Percentiles rank a stretch among this genome's conserved stretches.
Evolutionary conservation across 495 filamentous ascomycete species (phyloP).

Genomic region (Parmelia sp.): DNA sequence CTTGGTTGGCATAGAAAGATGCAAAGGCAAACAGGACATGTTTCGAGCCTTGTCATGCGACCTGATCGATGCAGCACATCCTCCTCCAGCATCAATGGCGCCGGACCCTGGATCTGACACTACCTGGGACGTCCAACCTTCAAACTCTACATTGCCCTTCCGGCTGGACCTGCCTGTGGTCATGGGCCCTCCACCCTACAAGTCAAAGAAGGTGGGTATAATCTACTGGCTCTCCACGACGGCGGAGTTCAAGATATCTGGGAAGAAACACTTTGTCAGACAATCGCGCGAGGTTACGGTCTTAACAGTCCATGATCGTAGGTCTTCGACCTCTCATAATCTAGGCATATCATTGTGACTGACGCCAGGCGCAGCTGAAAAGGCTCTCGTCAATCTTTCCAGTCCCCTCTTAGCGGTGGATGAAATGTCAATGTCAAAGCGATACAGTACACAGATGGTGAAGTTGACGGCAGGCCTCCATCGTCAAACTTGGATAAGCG

Average conservation of each 20-base stretch:
- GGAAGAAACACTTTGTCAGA: conserved; percentile 38
- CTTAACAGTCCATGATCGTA: conserved; percentile 33
- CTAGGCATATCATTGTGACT: conserved; percentile 8
- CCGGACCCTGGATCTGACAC: conserved; percentile 34
- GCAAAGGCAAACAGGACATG: conserved; percentile 34
- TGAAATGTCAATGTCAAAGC: conserved; percentile 36
- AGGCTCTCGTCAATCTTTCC: conserved; percentile 45
- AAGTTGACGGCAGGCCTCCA: conserved; percentile 49
- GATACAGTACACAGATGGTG: conserved; percentile 35
- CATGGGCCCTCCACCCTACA: conserved; percentile 49
- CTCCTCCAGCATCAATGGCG: conserved; percentile 45
- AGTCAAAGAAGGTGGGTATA: conserved; percentile 46
- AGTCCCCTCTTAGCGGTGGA: conserved; percentile 47
- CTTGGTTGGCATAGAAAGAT: conserved; percentile 46
- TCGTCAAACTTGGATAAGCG: conserved; percentile 53
- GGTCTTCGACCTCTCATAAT: conserved; percentile 11
- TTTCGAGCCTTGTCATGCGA: conserved; percentile 47
- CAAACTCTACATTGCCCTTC: conserved; percentile 42
- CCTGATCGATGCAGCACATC: conserved; percentile 44
- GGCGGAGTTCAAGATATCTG: conserved; percentile 35
- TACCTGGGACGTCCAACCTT: conserved; percentile 44
- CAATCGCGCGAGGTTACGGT: conserved; percentile 24
- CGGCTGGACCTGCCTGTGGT: conserved; percentile 47
- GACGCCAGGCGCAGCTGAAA: conserved; percentile 37
- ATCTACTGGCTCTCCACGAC: conserved; percentile 42